These are phyloP conservation scores for Apophysomyces sp. DNA, from an alignment of 371 early-diverging fungal species.

Conservation along the genomic window DNA sequence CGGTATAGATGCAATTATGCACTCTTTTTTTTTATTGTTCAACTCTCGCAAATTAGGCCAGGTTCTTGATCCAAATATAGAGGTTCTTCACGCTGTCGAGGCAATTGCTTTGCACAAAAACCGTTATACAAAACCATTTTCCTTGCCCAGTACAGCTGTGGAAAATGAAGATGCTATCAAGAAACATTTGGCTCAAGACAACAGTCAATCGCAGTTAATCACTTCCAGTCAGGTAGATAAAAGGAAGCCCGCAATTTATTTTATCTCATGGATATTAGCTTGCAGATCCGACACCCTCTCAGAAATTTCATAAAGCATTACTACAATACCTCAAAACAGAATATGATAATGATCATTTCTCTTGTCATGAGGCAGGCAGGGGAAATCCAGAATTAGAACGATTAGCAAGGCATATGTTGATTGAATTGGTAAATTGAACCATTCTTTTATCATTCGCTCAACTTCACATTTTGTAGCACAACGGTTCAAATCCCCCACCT, in stretches of 20 bases:
- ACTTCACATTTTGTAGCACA: neutral
- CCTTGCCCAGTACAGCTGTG: neutral
- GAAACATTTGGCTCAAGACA: neutral
- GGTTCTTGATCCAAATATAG: neutral
- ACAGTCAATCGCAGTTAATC: neutral
- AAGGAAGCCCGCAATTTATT: neutral
- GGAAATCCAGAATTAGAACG: neutral
- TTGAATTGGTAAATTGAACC: neutral
- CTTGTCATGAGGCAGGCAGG: neutral
- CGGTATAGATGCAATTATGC: neutral
- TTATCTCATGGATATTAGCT: neutral
- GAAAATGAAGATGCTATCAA: neutral
- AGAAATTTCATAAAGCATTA: neutral
- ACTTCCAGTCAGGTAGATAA: neutral
- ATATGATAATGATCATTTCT: neutral
- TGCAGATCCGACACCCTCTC: neutral
- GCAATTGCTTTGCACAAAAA: neutral
- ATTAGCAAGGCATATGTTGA: neutral
- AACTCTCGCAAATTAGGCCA: neutral
- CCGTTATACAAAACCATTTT: neutral
- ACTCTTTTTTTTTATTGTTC: neutral
- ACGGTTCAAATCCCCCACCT: neutral
- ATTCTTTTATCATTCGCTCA: neutral
- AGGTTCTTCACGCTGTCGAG: slow-evolving; percentile 2
- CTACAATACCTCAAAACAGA: neutral